Evolutionary conservation across 2,329 filamentous ascomycete genomes (phyloP).

Genomic region (Nigrospora oryzae): DNA sequence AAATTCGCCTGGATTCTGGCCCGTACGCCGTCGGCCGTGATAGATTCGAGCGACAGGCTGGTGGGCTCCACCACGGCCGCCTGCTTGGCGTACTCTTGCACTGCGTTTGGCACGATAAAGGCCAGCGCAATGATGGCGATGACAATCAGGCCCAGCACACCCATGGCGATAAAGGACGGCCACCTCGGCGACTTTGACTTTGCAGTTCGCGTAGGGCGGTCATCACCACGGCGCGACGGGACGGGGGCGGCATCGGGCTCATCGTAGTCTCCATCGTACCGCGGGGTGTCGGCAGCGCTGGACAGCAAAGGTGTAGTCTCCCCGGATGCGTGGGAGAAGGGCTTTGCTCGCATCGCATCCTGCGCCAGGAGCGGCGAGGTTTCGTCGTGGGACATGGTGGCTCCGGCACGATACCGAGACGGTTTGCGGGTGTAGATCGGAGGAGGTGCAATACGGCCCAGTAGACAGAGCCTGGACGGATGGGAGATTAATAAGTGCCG

Average conservation of each 20-base stretch:
- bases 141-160: constrained; percentile 52
- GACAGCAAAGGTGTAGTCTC: constrained; percentile 48
- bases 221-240: constrained; percentile 16
- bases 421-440: neutral
- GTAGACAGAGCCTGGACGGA: too few relatives aligned
- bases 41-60: constrained; percentile 74
- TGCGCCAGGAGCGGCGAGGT: constrained; percentile 33
- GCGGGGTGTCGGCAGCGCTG: constrained; percentile 23
- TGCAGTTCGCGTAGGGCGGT: constrained; percentile 13
- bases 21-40: constrained; percentile 69
- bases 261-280: constrained; percentile 29
- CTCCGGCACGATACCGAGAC: neutral
- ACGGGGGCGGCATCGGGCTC: constrained; percentile 20
- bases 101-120: constrained; percentile 71
- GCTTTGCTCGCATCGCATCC: constrained; percentile 4
- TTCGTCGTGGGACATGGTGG: constrained; percentile 35
- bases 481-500: too few relatives aligned
- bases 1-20: constrained; percentile 79
- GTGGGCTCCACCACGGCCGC: constrained; percentile 76
- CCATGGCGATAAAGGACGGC: constrained; percentile 71
- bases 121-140: constrained; percentile 66
- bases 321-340: constrained; percentile 9
- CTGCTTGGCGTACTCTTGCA: constrained; percentile 80
- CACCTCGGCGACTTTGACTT: constrained; percentile 48
- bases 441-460: neutral